These are phyloP conservation scores for Crithidia fasciculata DNA, from an alignment of 208 protist species.

Conservation along the genomic window DNA sequence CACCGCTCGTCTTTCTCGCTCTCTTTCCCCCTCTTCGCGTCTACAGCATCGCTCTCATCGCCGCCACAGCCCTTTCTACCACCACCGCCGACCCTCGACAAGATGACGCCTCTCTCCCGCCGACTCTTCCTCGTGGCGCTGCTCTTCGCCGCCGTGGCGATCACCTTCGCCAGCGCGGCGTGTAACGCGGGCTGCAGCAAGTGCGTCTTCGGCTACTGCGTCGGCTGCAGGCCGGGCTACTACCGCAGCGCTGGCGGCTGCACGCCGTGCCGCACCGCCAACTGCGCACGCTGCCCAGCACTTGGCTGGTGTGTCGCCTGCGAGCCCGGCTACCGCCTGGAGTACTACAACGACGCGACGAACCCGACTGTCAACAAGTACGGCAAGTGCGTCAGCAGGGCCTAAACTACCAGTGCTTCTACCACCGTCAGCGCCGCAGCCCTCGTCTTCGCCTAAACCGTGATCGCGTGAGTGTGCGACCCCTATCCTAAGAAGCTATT, in stretches of 20 bases:
- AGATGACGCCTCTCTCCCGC: not conserved
- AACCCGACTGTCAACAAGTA: not conserved
- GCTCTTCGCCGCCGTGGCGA: not conserved
- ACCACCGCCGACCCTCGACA: too few relatives aligned
- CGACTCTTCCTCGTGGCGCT: not conserved
- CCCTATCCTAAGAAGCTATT: too few relatives aligned
- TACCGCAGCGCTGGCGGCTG: not conserved
- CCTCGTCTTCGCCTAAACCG: not conserved
- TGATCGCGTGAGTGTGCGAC: not conserved
- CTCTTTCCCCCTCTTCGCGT: too few relatives aligned
- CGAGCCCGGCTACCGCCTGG: not conserved
- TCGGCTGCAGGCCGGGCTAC: not conserved
- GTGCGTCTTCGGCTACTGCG: not conserved
- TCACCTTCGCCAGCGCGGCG: not conserved
- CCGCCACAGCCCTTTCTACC: too few relatives aligned
- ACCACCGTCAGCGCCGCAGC: not conserved
- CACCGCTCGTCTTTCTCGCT: too few relatives aligned
- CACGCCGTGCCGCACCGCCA: not conserved
- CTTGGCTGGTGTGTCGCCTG: not conserved
- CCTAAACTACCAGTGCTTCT: not conserved
- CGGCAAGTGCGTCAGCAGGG: slow-evolving; percentile 1
- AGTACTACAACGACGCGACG: not conserved
- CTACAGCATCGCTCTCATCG: too few relatives aligned
- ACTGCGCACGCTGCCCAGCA: not conserved
- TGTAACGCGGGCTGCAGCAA: not conserved